Conservation (phyloP, 129 eudicot genomes). For the Heracleum sosnowskyi region DNA sequence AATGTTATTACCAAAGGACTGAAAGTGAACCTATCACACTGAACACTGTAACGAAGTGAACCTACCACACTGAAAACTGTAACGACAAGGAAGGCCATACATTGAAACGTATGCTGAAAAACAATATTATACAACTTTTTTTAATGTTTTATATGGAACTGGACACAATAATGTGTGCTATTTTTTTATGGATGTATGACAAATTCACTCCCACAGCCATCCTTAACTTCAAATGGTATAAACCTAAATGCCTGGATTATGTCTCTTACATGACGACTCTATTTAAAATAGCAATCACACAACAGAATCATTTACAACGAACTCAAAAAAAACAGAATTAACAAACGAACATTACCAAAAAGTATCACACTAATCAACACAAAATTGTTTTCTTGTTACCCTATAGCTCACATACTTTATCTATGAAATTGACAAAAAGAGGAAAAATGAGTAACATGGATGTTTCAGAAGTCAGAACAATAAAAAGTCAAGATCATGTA, state of each 20-base stretch:
- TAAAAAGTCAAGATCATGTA: background rate
- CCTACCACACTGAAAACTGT: background rate
- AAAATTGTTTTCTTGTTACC: background rate
- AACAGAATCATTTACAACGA: background rate
- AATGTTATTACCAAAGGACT: conserved; percentile 8
- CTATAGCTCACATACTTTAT: background rate
- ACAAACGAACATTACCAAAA: background rate
- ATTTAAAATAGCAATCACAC: background rate
- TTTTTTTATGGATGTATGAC: background rate
- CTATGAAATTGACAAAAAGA: background rate
- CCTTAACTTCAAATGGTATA: background rate
- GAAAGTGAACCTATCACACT: background rate
- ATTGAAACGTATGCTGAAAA: background rate
- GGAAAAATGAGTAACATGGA: background rate
- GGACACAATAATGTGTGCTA: background rate
- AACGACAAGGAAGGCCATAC: background rate
- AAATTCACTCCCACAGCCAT: background rate
- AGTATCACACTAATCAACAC: background rate
- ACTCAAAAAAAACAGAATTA: background rate
- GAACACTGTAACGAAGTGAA: background rate
- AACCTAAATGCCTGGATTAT: conserved; percentile 5
- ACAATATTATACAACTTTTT: background rate
- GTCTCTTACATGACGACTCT: background rate
- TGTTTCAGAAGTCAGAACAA: background rate
- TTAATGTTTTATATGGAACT: background rate